Conservation (phyloP, 2,329 filamentous ascomycete genomes). For the Aspergillus phoenicis region DNA sequence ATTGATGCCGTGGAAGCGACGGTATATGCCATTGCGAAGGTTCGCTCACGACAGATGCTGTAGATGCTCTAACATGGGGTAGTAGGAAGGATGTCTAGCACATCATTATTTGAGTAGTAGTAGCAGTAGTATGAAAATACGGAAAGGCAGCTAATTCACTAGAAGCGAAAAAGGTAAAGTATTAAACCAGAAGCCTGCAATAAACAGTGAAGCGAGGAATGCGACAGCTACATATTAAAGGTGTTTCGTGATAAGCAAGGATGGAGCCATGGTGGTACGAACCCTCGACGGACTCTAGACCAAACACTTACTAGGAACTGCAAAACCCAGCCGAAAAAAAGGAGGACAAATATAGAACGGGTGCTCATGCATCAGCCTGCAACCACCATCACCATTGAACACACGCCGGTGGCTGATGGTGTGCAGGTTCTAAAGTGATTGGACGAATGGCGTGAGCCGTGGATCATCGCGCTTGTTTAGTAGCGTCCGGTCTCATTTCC, state of each 20-base stretch:
- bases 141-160: too few species aligned
- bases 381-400: not conserved
- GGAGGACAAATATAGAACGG: constrained; percentile 1
- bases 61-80: not conserved
- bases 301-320: not conserved
- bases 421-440: not conserved
- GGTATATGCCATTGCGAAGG: constrained; percentile 3
- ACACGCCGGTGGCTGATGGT: constrained; percentile 2
- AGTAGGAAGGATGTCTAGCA: too few species aligned
- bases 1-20: not conserved
- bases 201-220: too few species aligned
- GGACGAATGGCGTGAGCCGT: not conserved
- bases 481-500: not conserved
- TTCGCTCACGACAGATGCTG: not conserved
- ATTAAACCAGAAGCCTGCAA: too few species aligned
- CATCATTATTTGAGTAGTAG: not conserved
- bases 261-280: not conserved
- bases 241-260: not conserved
- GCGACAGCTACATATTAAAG: not conserved
- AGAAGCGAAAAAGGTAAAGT: too few species aligned
- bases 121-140: too few species aligned
- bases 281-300: not conserved
- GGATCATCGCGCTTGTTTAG: not conserved
- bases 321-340: not conserved
- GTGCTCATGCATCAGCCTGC: not conserved